phyloP scores from a whole-genome alignment of 306 rosid species.

The Cicer pinnatifidum region DNA sequence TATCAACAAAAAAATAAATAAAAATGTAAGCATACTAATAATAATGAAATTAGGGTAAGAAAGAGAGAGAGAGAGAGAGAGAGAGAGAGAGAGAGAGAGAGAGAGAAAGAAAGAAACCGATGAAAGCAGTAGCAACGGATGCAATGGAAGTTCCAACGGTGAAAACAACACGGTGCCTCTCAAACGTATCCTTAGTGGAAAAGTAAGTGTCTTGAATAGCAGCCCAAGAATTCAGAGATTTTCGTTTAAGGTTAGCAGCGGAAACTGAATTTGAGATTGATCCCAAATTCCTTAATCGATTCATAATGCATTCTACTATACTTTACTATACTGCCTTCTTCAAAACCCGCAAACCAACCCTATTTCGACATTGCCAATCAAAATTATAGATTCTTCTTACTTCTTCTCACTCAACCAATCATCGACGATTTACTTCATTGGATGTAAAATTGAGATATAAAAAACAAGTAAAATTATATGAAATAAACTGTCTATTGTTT shows the following conservation, averaged over 20 bases:
- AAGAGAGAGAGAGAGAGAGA: not conserved
- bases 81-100: not conserved
- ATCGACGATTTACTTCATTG: too few species aligned
- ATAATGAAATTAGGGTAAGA: not conserved
- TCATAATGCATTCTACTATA: constrained; percentile 48
- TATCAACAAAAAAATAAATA: not conserved
- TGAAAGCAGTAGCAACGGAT: constrained; percentile 84
- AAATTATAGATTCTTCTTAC: not conserved
- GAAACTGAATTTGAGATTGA: constrained; percentile 49
- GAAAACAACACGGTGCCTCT: constrained; percentile 81
- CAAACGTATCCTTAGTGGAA: constrained; percentile 86
- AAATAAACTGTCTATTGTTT: too few species aligned
- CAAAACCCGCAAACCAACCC: not conserved
- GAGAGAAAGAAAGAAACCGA: constrained; percentile 56
- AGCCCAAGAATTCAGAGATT: constrained; percentile 69
- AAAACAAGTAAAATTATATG: too few species aligned
- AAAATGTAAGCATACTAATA: not conserved
- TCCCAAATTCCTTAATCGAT: constrained; percentile 58
- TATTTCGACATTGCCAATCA: not conserved
- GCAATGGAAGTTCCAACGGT: constrained; percentile 88
- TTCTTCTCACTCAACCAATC: not conserved
- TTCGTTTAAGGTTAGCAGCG: constrained; percentile 58
- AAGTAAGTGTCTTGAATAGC: constrained; percentile 78
- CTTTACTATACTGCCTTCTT: not conserved
- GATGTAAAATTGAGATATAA: too few species aligned